Base-by-base conservation (phyloP, 1,139 yeast species). In the Suhomyces wounanorum region DNA sequence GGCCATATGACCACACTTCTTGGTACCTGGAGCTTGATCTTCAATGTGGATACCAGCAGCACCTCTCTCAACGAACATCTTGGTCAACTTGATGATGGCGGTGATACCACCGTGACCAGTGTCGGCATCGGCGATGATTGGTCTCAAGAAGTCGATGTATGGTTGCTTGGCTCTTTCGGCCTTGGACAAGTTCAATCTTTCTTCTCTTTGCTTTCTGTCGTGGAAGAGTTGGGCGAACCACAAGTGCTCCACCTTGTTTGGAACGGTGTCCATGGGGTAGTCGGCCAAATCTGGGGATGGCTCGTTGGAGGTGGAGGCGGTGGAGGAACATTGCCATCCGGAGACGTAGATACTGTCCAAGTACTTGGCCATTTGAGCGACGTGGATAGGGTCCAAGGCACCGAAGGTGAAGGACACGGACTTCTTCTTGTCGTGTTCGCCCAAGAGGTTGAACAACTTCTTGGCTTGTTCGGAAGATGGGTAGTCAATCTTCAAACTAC, bases 101-200 rank as follows among this genome's bases (percentile, higher is more conserved):
- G 97, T 91, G 63, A 92, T 79, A 69, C 98, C 98, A 73, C 99
- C 99, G 72, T 94, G 98, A 61, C 99, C 99, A 56, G 98, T 94
- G 73, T 92, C 99, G 59, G 95, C 99, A 69, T 92, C 99, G 50
- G 98, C 98, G 64, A 92, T 82, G 64, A 92, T 89, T 51, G 99
- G 99, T 66, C 97, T 83, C 70, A 92, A 75, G 73, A 89, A 92
- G 77, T 92, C 98, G 53, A 78, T 86, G 67, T 81, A 80, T 37
- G 82, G 82, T 50, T 77, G 65, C 65, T 83, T 80, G 30, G 85
- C 83, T 62, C 96, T 82, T 72, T 87, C 82, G 48, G 70, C 79
- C 59, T 76, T 75, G 44, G 94, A 64, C 57, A 83, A 57, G 46
- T 78, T 72, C 59, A 87, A 75, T 65, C 97, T 83, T 61, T 87